Base-by-base conservation (phyloP, 1,284 basidiomycete genomes). In the Papiliotrema terrestris region DNA sequence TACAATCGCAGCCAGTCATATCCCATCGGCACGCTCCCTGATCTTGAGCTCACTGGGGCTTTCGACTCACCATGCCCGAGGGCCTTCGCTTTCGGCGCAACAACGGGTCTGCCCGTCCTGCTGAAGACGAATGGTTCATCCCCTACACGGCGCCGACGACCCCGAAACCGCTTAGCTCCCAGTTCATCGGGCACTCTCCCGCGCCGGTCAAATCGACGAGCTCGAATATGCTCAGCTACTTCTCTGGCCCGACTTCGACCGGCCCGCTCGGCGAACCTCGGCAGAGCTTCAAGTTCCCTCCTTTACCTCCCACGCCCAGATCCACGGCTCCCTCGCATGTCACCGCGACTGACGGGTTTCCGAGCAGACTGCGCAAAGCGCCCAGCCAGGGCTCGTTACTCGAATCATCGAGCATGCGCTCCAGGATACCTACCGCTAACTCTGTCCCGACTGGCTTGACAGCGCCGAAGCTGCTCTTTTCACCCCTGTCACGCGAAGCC, bases 381-480 rank as follows among this genome's bases (percentile, higher is more conserved):
- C 8, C 39, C 17, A 20, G 39, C 15, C 17, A 20, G 37, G 37
- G 44, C 45, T 56, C 59, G 2, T 25, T 61, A n/a, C 17, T 35
- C 26, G 53, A 55, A 32, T 32, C 29, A 8, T 13, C 32, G 15
- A 36, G 26, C 14, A n/a, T 22, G 29, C 37, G 43, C 8, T 20
- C 29, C 8, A 3, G 52, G 14, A 15, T 72, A 1, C 63, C 65
- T 1, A 61, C 66, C 2, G 66, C 64, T 2, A 59, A 64, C 3
- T 72, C 71, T 3, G 71, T 74, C 11, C 61, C 64, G 8, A 71
- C 72, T 9, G 72, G 72, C 15, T 59, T 72, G 9, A 39, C 53
- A 1, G 67, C 62, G 14, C 69, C 65, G 1, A 71, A 63, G 45
- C 61, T 74, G 55, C 62, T 72, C 25, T 72, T 74, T 58, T 73